Base-by-base conservation (phyloP, 2,329 filamentous ascomycete species). In the Myriangium duriaei region DNA sequence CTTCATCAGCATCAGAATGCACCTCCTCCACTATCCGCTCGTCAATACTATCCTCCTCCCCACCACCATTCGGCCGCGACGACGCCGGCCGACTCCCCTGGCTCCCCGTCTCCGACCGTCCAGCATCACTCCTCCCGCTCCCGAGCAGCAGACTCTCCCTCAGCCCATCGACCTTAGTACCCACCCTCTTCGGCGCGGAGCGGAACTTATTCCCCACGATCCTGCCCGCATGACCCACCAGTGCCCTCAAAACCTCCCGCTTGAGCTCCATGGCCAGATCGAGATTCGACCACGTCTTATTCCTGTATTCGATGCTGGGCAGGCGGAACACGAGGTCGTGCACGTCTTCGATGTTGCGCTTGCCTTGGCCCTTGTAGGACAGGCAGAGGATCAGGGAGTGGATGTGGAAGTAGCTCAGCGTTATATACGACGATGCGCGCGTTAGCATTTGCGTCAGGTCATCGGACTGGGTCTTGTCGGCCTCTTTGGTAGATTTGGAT, bases 271-370 rank as follows among this genome's bases (percentile, higher is more conserved):
- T 69, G 1, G 88, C 87, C 7, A 98, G 74, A 53, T 98, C 91
- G 5, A 98, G 72, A 56, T 96, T 98, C 5, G 86, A 95, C 91
- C 91, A 98, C 6, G 87, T 96, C 67, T 98, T 98, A 69, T 98
- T 98, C 46, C 85, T 77, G 64, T 94, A 96, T 57, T 98, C 91
- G 32, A 98, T 78, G 2, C 82, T 81, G 3, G 91, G 91, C 62
- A 98, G 75, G 21, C 85, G 79, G 72, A 98, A 98, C 34, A 98
- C 91, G 49, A 98, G 92, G 54, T 96, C 81, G 60, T 98, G 88
- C 11, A 98, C 81, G 58, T 98, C 92, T 62, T 95, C 86, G 41
- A 98, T 72, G 52, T 96, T 98, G 54, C 87, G 84, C 47, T 93
- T 84, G 31, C 87, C 85, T 57, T 86, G 92, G 53, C 92, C 91